Conservation (phyloP, 2,329 filamentous ascomycete species). For the Colletotrichum euphorbiae region DNA sequence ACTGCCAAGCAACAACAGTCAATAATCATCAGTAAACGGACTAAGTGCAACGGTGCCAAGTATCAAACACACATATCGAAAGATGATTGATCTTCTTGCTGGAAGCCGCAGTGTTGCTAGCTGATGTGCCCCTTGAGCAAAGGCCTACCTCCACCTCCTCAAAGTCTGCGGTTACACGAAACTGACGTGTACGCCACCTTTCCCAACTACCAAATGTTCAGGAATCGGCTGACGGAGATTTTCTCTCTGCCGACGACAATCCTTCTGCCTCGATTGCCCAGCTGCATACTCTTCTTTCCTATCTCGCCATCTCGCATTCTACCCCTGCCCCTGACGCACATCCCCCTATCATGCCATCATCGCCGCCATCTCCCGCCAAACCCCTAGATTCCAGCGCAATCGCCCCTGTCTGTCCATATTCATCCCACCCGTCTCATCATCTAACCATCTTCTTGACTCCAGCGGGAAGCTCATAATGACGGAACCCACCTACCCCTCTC, state of each 20-base stretch:
- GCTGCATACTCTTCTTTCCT: background rate
- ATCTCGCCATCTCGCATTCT: background rate
- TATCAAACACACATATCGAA: too few species aligned
- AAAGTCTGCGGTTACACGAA: constrained; percentile 14
- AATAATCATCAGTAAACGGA: too few species aligned
- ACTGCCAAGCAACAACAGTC: too few species aligned
- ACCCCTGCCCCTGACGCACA: constrained; percentile 14
- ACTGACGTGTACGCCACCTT: background rate
- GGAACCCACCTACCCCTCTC: background rate
- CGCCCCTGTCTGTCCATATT: constrained; percentile 16
- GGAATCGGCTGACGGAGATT: constrained; percentile 10
- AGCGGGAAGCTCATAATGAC: background rate
- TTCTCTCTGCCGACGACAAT: background rate
- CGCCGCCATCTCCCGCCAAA: constrained; percentile 9
- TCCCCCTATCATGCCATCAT: constrained; percentile 35
- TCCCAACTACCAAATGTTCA: background rate
- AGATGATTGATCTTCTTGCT: too few species aligned
- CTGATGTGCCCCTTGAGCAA: background rate
- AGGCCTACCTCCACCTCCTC: too few species aligned
- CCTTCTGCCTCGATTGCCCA: background rate
- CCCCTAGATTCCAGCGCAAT: constrained; percentile 36
- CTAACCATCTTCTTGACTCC: background rate
- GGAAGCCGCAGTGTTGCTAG: too few species aligned
- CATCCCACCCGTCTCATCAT: constrained; percentile 4
- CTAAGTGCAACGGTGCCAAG: too few species aligned